Percentiles rank a stretch among this genome's conserved stretches.
These are phyloP conservation scores for Thermothielavioides terrestris DNA, from an alignment of 495 filamentous ascomycete genomes.

Conservation along the genomic window DNA sequence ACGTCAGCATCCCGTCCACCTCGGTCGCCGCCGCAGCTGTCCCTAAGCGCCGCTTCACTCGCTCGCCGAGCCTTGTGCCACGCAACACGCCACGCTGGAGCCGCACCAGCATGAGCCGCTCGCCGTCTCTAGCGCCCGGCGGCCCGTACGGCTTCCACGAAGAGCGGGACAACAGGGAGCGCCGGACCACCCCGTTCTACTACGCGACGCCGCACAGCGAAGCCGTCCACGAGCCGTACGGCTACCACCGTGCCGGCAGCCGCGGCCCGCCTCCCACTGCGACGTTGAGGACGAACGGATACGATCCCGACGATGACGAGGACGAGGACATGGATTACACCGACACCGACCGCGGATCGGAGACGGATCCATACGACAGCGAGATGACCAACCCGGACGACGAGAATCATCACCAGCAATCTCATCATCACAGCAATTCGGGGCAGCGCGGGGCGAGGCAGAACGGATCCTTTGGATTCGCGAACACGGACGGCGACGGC, in stretches of 20 bases:
- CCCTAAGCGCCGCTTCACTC: conserved; percentile 30
- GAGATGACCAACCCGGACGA: conserved; percentile 1
- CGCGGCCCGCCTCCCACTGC: background rate
- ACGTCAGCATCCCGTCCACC: background rate
- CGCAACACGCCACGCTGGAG: conserved; percentile 42
- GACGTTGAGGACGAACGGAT: conserved; percentile 7
- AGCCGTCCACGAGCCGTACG: conserved; percentile 14
- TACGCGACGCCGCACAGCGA: conserved; percentile 51
- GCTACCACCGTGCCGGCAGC: conserved; percentile 16
- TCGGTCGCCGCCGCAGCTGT: conserved; percentile 9
- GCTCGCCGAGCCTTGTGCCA: conserved; percentile 36
- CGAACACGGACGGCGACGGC: background rate
- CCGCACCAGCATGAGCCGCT: conserved; percentile 29
- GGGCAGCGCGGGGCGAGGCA: background rate
- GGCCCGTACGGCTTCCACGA: conserved; percentile 14
- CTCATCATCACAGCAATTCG: background rate
- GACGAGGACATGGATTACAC: conserved; percentile 17
- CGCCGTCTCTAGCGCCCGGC: conserved; percentile 20
- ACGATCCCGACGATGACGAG: conserved; percentile 16
- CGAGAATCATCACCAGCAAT: background rate
- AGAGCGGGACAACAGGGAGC: conserved; percentile 12
- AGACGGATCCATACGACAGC: background rate
- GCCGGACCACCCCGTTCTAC: conserved; percentile 36
- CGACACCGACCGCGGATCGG: conserved; percentile 9
- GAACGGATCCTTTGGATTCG: conserved; percentile 1